Evolutionary conservation across 176 grass and related monocot species (phyloP), one percentile per base, ranked within the genome.

Genomic region (Oropetium thomaeum): DNA sequence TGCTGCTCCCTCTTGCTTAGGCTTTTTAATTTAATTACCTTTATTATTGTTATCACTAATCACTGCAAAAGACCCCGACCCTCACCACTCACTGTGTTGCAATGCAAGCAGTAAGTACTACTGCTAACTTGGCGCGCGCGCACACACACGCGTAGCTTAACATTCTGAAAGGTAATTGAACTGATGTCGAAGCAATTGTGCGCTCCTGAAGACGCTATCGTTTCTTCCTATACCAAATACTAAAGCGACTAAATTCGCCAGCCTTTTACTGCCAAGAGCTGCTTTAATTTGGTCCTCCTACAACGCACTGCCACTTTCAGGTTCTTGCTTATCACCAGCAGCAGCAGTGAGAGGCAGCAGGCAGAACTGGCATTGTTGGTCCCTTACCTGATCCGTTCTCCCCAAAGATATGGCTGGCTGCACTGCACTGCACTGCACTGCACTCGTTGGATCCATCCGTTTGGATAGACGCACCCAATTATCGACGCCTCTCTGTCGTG

Each of bases 241-340:
- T 15, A 66, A 87, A 67, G 79, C 66, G 85, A 68, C 20, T n/a
- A n/a, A n/a, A n/a, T 58, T 73, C 79, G 22, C 57, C 40, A 73
- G 52, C 61, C 74, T 87, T 87, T 78, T n/a, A n/a, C n/a, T n/a
- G n/a, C n/a, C n/a, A n/a, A n/a, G n/a, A n/a, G 53, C 85, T 73
- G 57, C 60, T n/a, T 42, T 45, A 5, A 14, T 16, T 5, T 79
- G 80, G 74, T 83, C 51, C 72, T 74, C 67, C 62, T 79, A 74
- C 67, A 77, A 62, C 17, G 45, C 57, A 57, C 22, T 39, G 7
- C 28, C 51, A 27, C 39, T 43, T 43, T 44, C 71, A 58, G 53
- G 44, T 43, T 60, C 11, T 13, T 33, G 26, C 49, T 72, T 76
- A 40, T 23, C 31, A 17, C 20, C 27, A 62, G 22, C 73, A 82